Evolutionary conservation across 768 basidiomycete species (phyloP), one percentile per base, ranked within the genome.

Genomic region (Kwoniella bestiolae): DNA sequence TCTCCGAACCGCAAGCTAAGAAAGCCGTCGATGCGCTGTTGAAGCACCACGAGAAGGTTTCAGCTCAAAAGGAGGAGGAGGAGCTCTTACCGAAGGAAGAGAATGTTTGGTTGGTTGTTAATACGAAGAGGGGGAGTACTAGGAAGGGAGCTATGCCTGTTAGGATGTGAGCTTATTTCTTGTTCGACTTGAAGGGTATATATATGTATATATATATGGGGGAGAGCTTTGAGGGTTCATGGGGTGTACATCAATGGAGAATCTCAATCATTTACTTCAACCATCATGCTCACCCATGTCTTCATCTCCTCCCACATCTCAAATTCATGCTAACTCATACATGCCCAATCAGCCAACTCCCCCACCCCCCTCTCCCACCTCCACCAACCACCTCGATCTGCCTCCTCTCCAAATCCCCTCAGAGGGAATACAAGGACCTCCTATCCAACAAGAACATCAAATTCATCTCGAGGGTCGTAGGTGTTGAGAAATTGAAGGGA

Each of bases 371-470:
- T 29, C 74, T 90, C 90, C 32, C 82, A 92, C 66, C 87, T 91
- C 75, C 94, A 91, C 84, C 95, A 90, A 12, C 87, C 14, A 87
- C 87, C 5, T 82, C 90, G 9, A 85, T 99, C 56, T 97, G 94
- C 81, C 84, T 99, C 56, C 90, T 99, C 81, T 90, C 90, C 56
- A 98, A 97, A 82, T 92, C 95, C 79, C 95, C 95, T 1, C 95
- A 98, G 74, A 85, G 95, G 49, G 86, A 92, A 78, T 99, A 97
- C 85, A 99, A 99, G 81, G 92, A 95, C 78, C 88, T 96, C 11
- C 84, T 99, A 7, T 88, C 88, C 51, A 59, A 66, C 5, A 84
- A 91, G 49, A 85, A 87, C 55, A 88, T 99, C 84, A 90, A 89
- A 72, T 99, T 97, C 71, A 89, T 99, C 77, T 89, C 87, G 28